phyloP scores from a whole-genome alignment of 192 early-diverging fungal genomes.

The Backusella psychrophila region DNA sequence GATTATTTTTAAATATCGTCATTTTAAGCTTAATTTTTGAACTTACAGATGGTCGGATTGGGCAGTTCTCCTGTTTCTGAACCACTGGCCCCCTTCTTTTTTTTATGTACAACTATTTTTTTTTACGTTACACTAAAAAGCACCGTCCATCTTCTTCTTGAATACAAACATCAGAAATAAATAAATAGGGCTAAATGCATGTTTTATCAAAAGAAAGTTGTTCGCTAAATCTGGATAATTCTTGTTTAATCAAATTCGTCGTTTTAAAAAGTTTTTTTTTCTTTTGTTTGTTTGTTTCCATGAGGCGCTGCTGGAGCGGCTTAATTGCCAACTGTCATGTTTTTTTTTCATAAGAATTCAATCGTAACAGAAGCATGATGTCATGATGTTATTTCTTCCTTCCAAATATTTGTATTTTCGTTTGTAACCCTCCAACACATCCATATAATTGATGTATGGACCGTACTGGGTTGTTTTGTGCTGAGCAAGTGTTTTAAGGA shows the following conservation, averaged over 20 bases:
- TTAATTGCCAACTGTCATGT: neutral
- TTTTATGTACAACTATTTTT: neutral
- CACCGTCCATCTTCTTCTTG: neutral
- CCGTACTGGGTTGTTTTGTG: neutral
- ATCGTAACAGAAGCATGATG: neutral
- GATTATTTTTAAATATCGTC: constrained; percentile 1
- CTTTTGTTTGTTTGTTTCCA: neutral
- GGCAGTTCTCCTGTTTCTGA: neutral
- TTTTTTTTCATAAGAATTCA: neutral
- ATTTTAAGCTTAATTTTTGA: neutral
- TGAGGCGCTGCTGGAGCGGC: neutral
- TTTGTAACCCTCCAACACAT: neutral
- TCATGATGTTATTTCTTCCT: neutral
- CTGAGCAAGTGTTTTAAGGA: neutral
- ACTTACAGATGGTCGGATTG: neutral
- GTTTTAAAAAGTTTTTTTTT: neutral
- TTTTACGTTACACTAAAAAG: neutral
- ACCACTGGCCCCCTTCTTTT: neutral
- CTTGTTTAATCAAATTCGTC: neutral
- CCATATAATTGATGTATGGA: too few relatives aligned
- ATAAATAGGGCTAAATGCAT: neutral
- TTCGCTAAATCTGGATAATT: neutral
- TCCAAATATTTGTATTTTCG: neutral
- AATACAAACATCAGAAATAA: neutral
- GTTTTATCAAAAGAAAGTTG: neutral